phyloP scores from a whole-genome alignment of 2,329 filamentous ascomycete genomes.

The Fusarium napiforme region DNA sequence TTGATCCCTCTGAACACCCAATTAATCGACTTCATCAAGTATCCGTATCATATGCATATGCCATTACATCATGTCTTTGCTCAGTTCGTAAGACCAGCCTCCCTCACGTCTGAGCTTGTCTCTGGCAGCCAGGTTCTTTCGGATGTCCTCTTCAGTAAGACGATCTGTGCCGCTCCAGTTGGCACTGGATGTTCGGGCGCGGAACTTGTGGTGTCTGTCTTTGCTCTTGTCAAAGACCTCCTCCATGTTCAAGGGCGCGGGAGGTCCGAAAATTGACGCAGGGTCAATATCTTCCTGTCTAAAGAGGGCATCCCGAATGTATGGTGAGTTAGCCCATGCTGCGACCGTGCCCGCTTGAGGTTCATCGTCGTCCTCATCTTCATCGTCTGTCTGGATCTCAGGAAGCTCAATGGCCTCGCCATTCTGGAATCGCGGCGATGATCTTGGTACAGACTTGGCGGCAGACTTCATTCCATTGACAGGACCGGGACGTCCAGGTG shows the following conservation, averaged over 20 bases:
- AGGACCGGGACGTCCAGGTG: conserved; percentile 68
- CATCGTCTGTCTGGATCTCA: conserved; percentile 94
- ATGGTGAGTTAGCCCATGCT: conserved; percentile 89
- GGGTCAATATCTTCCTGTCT: conserved; percentile 89
- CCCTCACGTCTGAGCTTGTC: conserved; percentile 84
- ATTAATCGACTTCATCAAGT: conserved; percentile 10
- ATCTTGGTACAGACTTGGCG: conserved; percentile 69
- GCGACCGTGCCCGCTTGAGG: conserved; percentile 68
- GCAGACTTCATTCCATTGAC: conserved; percentile 61
- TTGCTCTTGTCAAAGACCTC: conserved; percentile 94
- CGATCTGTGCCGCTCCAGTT: conserved; percentile 89
- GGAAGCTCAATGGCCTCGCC: conserved; percentile 92
- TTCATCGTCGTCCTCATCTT: conserved; percentile 80
- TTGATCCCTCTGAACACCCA: conserved; percentile 7
- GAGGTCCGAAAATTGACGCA: conserved; percentile 86
- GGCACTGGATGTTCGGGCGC: conserved; percentile 90
- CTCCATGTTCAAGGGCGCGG: conserved; percentile 91
- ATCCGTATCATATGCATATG: conserved; percentile 26
- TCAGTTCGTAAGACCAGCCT: conserved; percentile 80
- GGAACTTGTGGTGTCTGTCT: conserved; percentile 86
- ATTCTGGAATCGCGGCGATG: conserved; percentile 87
- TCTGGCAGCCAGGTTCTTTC: conserved; percentile 80
- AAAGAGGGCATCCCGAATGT: conserved; percentile 78
- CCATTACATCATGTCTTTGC: conserved; percentile 57
- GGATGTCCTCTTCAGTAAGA: conserved; percentile 88